Evolutionary conservation across 352 stramenopile species (phyloP).

Genomic region (Phytophthora hybrid): DNA sequence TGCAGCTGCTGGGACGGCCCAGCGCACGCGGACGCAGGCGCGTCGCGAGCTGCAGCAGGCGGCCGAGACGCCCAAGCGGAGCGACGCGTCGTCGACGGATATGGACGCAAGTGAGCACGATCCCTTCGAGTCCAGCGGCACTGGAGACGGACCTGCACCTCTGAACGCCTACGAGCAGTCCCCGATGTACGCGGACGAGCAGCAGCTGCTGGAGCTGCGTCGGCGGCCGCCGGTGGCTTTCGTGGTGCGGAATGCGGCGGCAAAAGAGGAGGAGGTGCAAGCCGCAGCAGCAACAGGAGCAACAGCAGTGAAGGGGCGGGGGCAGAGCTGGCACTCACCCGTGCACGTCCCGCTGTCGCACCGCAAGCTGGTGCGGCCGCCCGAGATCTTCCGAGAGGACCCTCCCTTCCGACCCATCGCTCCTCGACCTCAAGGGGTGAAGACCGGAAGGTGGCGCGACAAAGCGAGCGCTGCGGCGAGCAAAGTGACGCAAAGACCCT

Average conservation of each 20-base stretch:
- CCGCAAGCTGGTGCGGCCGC: conserved; percentile 67
- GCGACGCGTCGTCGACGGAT: conserved; percentile 13
- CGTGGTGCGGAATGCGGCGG: conserved; percentile 42
- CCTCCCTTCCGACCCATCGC: conserved; percentile 47
- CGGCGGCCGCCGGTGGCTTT: conserved; percentile 51
- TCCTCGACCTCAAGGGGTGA: conserved; percentile 10
- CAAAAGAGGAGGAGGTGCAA: conserved; percentile 34
- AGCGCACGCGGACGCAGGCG: conserved; percentile 21
- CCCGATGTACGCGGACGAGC: conserved; percentile 41
- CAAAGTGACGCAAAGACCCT: conserved; percentile 16
- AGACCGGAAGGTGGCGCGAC: conserved; percentile 3
- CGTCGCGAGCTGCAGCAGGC: conserved; percentile 9
- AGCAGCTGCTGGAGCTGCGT: conserved; percentile 45
- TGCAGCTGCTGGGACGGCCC: conserved; percentile 7
- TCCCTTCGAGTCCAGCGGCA: not conserved
- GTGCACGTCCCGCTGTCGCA: conserved; percentile 68
- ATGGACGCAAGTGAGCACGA: conserved; percentile 2
- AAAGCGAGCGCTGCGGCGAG: conserved; percentile 5
- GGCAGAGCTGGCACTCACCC: conserved; percentile 69
- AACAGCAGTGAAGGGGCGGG: conserved; percentile 6
- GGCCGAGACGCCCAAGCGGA: not conserved
- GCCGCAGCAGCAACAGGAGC: not conserved
- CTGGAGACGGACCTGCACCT: not conserved
- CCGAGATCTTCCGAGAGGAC: conserved; percentile 54
- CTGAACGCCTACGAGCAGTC: conserved; percentile 41